Percentiles rank a stretch among this genome's conserved stretches.
Conservation (phyloP, 2,329 filamentous ascomycete species). For the Fusarium caatingaense region DNA sequence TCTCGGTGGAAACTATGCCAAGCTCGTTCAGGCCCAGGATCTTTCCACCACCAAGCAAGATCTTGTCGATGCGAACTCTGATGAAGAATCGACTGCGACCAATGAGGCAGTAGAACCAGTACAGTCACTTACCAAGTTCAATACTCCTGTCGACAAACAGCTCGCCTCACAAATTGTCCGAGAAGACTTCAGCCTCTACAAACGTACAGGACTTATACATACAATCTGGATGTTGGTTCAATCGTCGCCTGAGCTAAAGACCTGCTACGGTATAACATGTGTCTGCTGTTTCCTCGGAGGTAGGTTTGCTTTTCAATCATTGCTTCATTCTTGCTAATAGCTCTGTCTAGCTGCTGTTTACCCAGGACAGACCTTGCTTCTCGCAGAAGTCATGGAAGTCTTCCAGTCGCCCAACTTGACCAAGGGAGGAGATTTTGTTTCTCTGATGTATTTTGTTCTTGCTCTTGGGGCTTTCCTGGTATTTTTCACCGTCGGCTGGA, state of each 20-base stretch:
- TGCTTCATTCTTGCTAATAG: too few relatives aligned
- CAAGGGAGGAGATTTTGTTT: slow-evolving; percentile 61
- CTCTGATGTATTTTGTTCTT: slow-evolving; percentile 64
- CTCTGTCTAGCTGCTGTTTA: slow-evolving; percentile 16
- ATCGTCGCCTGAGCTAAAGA: slow-evolving; percentile 4
- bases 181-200: slow-evolving; percentile 20
- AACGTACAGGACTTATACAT: slow-evolving; percentile 7
- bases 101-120: not conserved
- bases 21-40: slow-evolving; percentile 58
- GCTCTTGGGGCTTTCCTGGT: slow-evolving; percentile 56
- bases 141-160: not conserved
- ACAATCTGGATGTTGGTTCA: slow-evolving; percentile 4
- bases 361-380: slow-evolving; percentile 56
- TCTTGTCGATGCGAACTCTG: not conserved
- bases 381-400: slow-evolving; percentile 54
- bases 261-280: not conserved
- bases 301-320: too few relatives aligned
- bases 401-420: slow-evolving; percentile 38
- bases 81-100: not conserved
- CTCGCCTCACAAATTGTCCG: slow-evolving; percentile 57
- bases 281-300: slow-evolving; percentile 8
- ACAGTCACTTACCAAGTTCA: not conserved
- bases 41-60: slow-evolving; percentile 34
- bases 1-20: slow-evolving; percentile 59
- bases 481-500: slow-evolving; percentile 54